These are phyloP conservation scores for Coniochaeta sp. DNA, from an alignment of 2,329 filamentous ascomycete species.

Conservation along the genomic window DNA sequence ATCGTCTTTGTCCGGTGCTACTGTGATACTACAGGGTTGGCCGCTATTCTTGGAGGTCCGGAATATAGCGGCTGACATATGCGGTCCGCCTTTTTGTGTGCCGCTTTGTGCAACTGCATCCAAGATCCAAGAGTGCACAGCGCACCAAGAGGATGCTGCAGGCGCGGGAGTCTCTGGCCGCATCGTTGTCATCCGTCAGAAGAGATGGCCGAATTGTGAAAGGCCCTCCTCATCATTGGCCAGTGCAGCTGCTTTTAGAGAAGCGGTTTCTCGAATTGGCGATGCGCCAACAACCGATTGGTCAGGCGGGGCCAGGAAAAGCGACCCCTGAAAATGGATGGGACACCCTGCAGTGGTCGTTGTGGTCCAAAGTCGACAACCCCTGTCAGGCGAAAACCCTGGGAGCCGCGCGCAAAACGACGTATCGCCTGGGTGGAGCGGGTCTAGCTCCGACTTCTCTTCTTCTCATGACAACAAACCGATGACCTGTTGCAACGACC, in stretches of 20 bases:
- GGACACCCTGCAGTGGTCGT: constrained; percentile 3
- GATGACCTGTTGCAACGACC: not conserved
- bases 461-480: not conserved
- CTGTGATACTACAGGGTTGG: not conserved
- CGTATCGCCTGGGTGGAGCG: not conserved
- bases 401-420: constrained; percentile 1
- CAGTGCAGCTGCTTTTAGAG: not conserved
- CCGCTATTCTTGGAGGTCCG: not conserved
- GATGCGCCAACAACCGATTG: constrained; percentile 2
- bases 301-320: not conserved
- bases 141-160: no score
- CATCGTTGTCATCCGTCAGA: constrained; percentile 2
- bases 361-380: not conserved
- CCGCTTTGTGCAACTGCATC: not conserved
- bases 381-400: not conserved
- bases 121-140: not conserved
- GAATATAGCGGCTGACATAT: not conserved
- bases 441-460: not conserved
- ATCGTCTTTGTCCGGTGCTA: not conserved
- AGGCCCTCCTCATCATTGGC: not conserved
- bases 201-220: not conserved
- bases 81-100: not conserved
- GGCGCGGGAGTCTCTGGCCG: not conserved
- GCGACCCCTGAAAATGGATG: constrained; percentile 1
- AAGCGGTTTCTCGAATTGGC: constrained; percentile 1